phyloP scores from a whole-genome alignment of 1,284 basidiomycete species.

The Naganishia albida region DNA sequence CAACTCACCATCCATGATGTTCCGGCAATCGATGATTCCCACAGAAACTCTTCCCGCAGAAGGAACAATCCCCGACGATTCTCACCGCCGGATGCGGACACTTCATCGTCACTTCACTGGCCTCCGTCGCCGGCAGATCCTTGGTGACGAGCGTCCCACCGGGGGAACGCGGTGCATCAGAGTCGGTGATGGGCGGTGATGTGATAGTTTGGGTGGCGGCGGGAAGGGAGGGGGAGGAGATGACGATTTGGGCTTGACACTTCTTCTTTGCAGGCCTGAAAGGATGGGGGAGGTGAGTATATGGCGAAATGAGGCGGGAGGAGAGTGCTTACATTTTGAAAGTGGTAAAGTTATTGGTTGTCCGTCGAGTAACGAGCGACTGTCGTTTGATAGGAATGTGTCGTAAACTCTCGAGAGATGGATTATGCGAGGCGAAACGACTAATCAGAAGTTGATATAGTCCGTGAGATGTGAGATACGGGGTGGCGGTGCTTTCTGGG shows the following conservation, averaged over 20 bases:
- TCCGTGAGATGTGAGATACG: not conserved
- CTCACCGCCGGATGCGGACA: slow-evolving; percentile 53
- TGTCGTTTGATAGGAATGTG: not conserved
- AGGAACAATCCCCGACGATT: slow-evolving; percentile 55
- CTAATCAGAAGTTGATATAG: not conserved
- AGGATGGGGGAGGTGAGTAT: not conserved
- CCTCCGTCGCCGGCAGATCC: slow-evolving; percentile 30
- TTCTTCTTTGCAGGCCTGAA: slow-evolving; percentile 54
- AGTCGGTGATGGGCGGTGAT: slow-evolving; percentile 36
- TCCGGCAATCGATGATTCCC: slow-evolving; percentile 54
- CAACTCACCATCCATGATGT: slow-evolving; percentile 54
- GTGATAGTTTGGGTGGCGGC: slow-evolving; percentile 34
- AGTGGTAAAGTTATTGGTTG: not conserved
- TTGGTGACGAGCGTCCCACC: slow-evolving; percentile 17
- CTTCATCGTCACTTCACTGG: slow-evolving; percentile 41
- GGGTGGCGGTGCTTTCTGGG: not conserved
- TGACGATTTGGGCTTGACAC: slow-evolving; percentile 50
- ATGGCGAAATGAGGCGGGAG: not conserved
- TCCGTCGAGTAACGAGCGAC: not conserved
- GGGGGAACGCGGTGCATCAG: slow-evolving; percentile 41
- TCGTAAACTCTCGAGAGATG: no score
- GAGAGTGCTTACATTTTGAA: not conserved
- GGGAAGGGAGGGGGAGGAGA: slow-evolving; percentile 48
- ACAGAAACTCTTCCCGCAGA: slow-evolving; percentile 54
- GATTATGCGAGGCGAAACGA: not conserved